Conservation (phyloP, 1,139 yeast species). For the Wickerhamomyces sp. region DNA sequence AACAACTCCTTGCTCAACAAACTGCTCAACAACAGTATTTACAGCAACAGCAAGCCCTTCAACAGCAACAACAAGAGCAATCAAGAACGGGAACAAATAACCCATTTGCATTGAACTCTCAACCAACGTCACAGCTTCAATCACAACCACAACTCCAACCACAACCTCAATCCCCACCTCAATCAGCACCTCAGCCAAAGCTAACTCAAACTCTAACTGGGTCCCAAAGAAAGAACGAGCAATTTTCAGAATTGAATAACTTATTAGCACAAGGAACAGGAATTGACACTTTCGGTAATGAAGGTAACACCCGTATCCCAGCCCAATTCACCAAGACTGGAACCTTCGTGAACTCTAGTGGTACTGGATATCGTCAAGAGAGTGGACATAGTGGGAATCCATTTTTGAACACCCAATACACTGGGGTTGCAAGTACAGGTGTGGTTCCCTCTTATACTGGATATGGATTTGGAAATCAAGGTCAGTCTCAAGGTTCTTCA, state of each 20-base stretch:
- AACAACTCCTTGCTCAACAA: constrained; percentile 6
- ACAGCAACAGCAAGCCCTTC: constrained; percentile 24
- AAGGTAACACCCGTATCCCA: constrained; percentile 84
- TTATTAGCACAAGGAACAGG: constrained; percentile 87
- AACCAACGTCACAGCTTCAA: constrained; percentile 24
- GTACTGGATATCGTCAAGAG: constrained; percentile 70
- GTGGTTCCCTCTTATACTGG: constrained; percentile 77
- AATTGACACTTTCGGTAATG: constrained; percentile 91
- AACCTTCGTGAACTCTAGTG: constrained; percentile 78
- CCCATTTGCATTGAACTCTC: constrained; percentile 66
- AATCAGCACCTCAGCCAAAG: constrained; percentile 29
- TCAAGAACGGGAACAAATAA: constrained; percentile 74
- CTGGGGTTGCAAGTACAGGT: constrained; percentile 62
- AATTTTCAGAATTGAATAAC: constrained; percentile 69
- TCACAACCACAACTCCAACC: constrained; percentile 26
- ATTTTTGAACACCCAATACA: constrained; percentile 67
- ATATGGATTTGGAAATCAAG: constrained; percentile 73
- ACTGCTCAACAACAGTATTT: constrained; percentile 12
- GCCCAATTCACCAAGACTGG: constrained; percentile 88
- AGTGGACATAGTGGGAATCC: constrained; percentile 49
- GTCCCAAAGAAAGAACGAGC: constrained; percentile 42
- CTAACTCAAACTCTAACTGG: constrained; percentile 43
- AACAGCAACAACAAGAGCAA: constrained; percentile 27
- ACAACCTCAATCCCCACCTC: constrained; percentile 27
- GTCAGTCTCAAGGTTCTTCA: constrained; percentile 31